Base-by-base conservation (phyloP, 768 basidiomycete species). In the Pilatotrama ljubarskyi region DNA sequence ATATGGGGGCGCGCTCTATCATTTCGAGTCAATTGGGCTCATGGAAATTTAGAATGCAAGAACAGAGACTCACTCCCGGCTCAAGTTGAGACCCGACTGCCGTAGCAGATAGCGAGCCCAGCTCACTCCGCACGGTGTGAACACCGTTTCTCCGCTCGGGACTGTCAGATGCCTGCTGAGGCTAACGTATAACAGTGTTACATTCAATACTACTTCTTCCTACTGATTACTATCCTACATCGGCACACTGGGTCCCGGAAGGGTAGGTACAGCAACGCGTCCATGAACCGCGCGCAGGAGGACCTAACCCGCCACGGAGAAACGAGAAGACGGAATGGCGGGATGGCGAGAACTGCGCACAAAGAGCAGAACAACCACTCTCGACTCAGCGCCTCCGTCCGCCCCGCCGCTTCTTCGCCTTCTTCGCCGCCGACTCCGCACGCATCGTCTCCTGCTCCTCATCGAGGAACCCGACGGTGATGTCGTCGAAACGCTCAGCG, bases 401-500 rank as follows among this genome's bases (percentile, higher is more conserved):
- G 7, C n/a, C 36, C 7, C 55, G 55, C 35, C 52, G 56, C 53
- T 52, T 59, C 55, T 36, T 58, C 22, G 38, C 47, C 59, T 43
- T 51, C 40, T 38, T 46, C 3, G 26, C 55, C n/a, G 55, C 40
- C 15, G 44, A 36, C 57, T 65, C 61, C 38, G 47, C 65, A 6
- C 49, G 55, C 35, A 69, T 58, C 18, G 55, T 60, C 38, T 51
- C 56, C 52, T 72, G 70, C 56, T 75, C 74, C 60, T 75, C 74
- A 29, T 75, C 74, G 67, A 74, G 64, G 53, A 72, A 72, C 3
- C 74, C 74, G 2, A 71, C 74, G 0, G 70, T 69, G 55, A 77
- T 71, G 47, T 77, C 75, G 56, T 75, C 70, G 50, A 74, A 76
- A 57, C 65, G 70, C 57, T 75, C 75, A 29, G 69, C 70, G 42